These are phyloP conservation scores for Hamigera avellanea DNA, from an alignment of 495 filamentous ascomycete species.

Conservation along the genomic window DNA sequence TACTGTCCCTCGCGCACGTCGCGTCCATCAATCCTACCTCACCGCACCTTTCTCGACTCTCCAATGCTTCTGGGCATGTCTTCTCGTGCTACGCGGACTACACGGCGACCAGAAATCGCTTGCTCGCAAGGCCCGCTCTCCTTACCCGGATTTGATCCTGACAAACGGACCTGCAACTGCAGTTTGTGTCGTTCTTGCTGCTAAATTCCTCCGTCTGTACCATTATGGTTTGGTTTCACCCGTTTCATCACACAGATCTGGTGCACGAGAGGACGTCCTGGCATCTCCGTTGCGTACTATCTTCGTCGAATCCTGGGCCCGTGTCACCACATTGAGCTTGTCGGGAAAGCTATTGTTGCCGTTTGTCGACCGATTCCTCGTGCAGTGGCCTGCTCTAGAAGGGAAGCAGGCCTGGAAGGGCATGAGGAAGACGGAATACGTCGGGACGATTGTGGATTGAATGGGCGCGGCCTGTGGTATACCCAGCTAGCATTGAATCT, in stretches of 20 bases:
- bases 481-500: too few relatives aligned
- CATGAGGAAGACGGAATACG: slow-evolving; percentile 31
- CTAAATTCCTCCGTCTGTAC: slow-evolving; percentile 54
- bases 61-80: slow-evolving; percentile 39
- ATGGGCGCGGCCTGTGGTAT: background rate
- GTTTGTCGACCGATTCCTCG: slow-evolving; percentile 58
- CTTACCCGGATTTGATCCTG: slow-evolving; percentile 61
- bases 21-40: slow-evolving; percentile 64
- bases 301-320: slow-evolving; percentile 88
- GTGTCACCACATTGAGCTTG: slow-evolving; percentile 66
- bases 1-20: slow-evolving; percentile 57
- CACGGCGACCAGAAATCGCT: slow-evolving; percentile 18
- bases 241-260: background rate
- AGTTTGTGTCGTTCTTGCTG: slow-evolving; percentile 64
- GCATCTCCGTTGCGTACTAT: slow-evolving; percentile 52
- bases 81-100: slow-evolving; percentile 30
- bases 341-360: slow-evolving; percentile 61
- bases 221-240: slow-evolving; percentile 8
- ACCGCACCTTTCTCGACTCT: slow-evolving; percentile 53
- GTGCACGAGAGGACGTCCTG: background rate
- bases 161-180: slow-evolving; percentile 85
- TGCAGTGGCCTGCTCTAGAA: slow-evolving; percentile 58
- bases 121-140: slow-evolving; percentile 9
- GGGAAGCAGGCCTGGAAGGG: slow-evolving; percentile 30
- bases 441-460: slow-evolving; percentile 35